Evolutionary conservation across 2,329 filamentous ascomycete species (phyloP).

Genomic region (Neospermospora avenae): DNA sequence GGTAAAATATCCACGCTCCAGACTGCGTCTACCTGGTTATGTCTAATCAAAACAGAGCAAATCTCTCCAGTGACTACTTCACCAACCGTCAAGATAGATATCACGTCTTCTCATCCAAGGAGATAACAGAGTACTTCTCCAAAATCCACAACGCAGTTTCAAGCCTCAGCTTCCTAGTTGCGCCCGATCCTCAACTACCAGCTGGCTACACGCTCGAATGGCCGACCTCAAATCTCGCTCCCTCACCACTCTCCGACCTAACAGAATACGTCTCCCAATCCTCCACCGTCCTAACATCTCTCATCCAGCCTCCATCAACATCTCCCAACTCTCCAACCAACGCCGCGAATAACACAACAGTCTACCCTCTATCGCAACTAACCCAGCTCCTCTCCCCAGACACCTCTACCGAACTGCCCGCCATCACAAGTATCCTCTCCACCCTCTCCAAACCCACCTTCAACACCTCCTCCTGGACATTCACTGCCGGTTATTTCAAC

Average conservation of each 20-base stretch:
- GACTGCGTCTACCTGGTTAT: background rate
- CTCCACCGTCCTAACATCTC: constrained; percentile 60
- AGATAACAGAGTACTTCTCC: constrained; percentile 79
- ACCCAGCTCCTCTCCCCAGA: constrained; percentile 78
- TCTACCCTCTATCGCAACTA: constrained; percentile 86
- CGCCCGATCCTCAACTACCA: constrained; percentile 52
- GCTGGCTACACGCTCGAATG: constrained; percentile 64
- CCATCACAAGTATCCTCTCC: constrained; percentile 70
- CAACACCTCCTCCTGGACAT: constrained; percentile 78
- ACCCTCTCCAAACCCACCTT: constrained; percentile 63
- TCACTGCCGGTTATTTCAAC: constrained; percentile 98
- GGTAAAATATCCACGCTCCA: constrained; percentile 47
- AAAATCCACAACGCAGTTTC: constrained; percentile 73
- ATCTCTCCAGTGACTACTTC: constrained; percentile 91
- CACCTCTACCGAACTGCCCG: constrained; percentile 83
- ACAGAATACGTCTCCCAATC: constrained; percentile 67
- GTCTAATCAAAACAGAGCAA: constrained; percentile 54
- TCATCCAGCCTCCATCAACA: constrained; percentile 49
- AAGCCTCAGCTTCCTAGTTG: constrained; percentile 76
- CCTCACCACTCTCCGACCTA: constrained; percentile 70
- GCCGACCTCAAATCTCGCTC: constrained; percentile 71
- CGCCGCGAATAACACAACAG: constrained; percentile 54
- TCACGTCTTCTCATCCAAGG: constrained; percentile 78
- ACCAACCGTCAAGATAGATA: constrained; percentile 94
- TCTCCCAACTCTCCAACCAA: background rate